Evolutionary conservation across 1,139 yeast species (phyloP).

Genomic region (Zygoascus meyerae): DNA sequence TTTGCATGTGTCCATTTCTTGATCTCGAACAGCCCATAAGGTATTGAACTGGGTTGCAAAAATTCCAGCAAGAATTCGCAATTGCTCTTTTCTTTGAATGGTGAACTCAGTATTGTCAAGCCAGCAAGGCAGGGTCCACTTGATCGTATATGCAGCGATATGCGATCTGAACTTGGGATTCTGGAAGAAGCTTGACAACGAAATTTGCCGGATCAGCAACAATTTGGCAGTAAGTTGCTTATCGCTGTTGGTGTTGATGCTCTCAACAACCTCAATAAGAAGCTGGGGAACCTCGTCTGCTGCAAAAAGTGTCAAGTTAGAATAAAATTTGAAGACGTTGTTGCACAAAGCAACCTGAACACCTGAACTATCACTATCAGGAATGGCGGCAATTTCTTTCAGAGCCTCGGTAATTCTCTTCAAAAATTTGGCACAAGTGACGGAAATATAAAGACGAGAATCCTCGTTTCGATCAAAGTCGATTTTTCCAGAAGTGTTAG

Average conservation of each 20-base stretch:
- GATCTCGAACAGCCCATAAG: constrained; percentile 30
- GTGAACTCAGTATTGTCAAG: constrained; percentile 26
- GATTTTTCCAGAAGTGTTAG: constrained; percentile 27
- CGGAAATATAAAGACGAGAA: constrained; percentile 18
- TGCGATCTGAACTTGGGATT: constrained; percentile 38
- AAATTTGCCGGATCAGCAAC: constrained; percentile 53
- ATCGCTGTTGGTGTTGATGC: constrained; percentile 29
- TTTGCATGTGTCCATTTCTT: constrained; percentile 28
- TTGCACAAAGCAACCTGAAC: constrained; percentile 23
- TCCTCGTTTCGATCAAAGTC: constrained; percentile 27
- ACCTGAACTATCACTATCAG: constrained; percentile 22
- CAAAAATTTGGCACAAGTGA: constrained; percentile 19
- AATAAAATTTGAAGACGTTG: constrained; percentile 21
- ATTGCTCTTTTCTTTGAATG: constrained; percentile 26
- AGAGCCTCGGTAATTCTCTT: constrained; percentile 23
- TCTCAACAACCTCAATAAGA: constrained; percentile 28
- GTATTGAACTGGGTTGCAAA: constrained; percentile 31
- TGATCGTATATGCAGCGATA: constrained; percentile 48
- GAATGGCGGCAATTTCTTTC: constrained; percentile 20
- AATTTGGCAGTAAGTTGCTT: constrained; percentile 53
- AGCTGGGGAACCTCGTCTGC: constrained; percentile 27
- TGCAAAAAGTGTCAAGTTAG: constrained; percentile 22
- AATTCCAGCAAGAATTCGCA: constrained; percentile 30
- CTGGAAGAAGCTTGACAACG: constrained; percentile 44
- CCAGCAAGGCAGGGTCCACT: constrained; percentile 45